Base-by-base conservation (phyloP, 805 yeast species). In the Pichia heedii region DNA sequence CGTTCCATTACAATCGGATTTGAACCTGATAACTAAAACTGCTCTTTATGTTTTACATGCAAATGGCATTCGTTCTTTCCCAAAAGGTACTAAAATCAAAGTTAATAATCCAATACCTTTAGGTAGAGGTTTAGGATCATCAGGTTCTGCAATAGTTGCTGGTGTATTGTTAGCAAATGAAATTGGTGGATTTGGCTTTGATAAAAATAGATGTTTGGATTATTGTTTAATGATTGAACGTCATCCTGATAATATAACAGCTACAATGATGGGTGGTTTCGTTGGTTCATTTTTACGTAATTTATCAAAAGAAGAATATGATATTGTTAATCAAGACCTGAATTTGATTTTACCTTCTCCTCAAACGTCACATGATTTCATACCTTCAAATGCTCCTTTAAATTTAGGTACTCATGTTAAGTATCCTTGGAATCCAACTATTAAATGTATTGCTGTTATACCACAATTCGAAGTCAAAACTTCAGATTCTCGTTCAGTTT, bases 261-360 rank as follows among this genome's bases (percentile, higher is more conserved):
- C 98, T 27, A 96, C 98, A 32, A 87, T 93, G 96, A 83, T 89
- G 81, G 98, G 98, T 47, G 97, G 98, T 1, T 93, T 93, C 62
- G 96, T 89, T 35, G 98, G 98, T 36, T 87, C 96, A 4, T 93
- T 84, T 63, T 73, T 93, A 57, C 77, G 95, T 55, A 94, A 85
- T 49, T 67, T 93, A 46, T 69, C 79, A 29, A 78, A 80, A 3
- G 73, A 76, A 34, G 97, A 89, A 52, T 71, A 74, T 51, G 79
- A 72, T 46, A 75, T 84, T 42, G 83, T 84, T 50, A 88, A 82
- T 60, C 84, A 87, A 43, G 96, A 97, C 34, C 69, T 93, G 44
- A 79, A 84, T 43, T 84, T 82, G 53, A 88, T 93, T 5, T 71
- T 93, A 50, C 94, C 95, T 22, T 45, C 51, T 16, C 48, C 51